Evolutionary conservation across 2,329 filamentous ascomycete genomes (phyloP).

Genomic region (Pseudocercospora vitis): DNA sequence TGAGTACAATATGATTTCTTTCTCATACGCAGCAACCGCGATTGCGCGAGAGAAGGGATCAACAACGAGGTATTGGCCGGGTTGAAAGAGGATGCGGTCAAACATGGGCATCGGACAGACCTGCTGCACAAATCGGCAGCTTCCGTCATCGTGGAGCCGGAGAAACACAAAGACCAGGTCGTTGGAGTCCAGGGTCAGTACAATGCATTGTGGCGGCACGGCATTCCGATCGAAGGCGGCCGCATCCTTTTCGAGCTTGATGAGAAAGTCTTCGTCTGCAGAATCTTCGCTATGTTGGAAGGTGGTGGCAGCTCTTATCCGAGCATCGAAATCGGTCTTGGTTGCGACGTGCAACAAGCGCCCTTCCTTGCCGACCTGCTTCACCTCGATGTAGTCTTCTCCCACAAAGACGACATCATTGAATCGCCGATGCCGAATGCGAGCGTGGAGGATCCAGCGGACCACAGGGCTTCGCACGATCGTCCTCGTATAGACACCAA

Average conservation of each 20-base stretch:
- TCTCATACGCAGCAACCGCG: constrained; percentile 69
- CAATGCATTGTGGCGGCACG: constrained; percentile 75
- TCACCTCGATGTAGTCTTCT: constrained; percentile 77
- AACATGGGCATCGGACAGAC: constrained; percentile 61
- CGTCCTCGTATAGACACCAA: constrained; percentile 77
- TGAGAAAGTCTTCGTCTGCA: constrained; percentile 40
- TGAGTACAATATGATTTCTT: constrained; percentile 70
- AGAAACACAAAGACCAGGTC: constrained; percentile 77
- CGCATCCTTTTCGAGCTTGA: constrained; percentile 31
- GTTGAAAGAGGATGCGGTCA: constrained; percentile 51
- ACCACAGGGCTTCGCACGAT: constrained; percentile 72
- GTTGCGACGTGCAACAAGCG: constrained; percentile 73
- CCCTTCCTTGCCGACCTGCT: constrained; percentile 61
- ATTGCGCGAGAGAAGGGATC: constrained; percentile 68
- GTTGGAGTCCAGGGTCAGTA: constrained; percentile 72
- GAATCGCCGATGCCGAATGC: constrained; percentile 65
- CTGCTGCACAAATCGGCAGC: constrained; percentile 61
- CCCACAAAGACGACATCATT: constrained; percentile 89
- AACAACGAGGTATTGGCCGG: constrained; percentile 69
- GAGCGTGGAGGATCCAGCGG: constrained; percentile 76
- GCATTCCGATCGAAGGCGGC: constrained; percentile 6
- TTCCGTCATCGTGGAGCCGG: constrained; percentile 42
- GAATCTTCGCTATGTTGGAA: constrained; percentile 54
- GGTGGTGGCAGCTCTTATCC: constrained; percentile 76
- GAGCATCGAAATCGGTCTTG: constrained; percentile 74